Evolutionary conservation across 257 asterid species (phyloP), one percentile per base, ranked within the genome.

Genomic region (Prunella vulgaris): DNA sequence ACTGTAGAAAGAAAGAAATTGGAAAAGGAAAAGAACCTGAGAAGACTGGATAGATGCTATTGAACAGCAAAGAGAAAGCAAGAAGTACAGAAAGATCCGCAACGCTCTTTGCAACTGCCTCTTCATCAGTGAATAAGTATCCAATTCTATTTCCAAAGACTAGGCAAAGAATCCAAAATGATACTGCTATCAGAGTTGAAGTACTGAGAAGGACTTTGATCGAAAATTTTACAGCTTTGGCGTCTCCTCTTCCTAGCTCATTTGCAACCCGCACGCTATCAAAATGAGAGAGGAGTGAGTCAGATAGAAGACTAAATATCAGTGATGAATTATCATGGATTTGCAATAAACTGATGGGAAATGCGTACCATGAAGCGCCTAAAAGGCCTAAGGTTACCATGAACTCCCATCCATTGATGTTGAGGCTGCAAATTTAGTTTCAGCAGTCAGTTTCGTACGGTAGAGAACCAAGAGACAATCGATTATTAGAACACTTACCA

Each of bases 211-310:
- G 66, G 71, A 87, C 89, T 75, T 90, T 90, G 40, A 90, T 87
- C 5, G 98, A 73, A 70, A 90, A 93, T 56, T 75, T 85, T 5
- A 74, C 83, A 72, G 96, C 97, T 72, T 84, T 90, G 9, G 95
- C 96, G 15, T 93, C 86, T 71, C 98, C 97, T 79, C 87, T 75
- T 59, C 98, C 98, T 1, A 93, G 87, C 74, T 90, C 98, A 60
- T 93, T 93, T n/a, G 98, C 95, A 73, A 90, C 81, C 12, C 98
- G 91, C 9, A 88, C 98, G 21, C 98, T 93, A 51, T 56, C 40
- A 49, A 69, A 59, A 22, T 42, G n/a, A 58, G 27, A 13, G 2
- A 51, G 13, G 42, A 35, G 8, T 9, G 14, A 30, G 21, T 71
- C 68, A 46, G 25, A 60, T 2, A 42, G 20, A 14, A 18, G 13